Percentiles rank a stretch among this genome's conserved stretches.
Evolutionary conservation across 1,139 yeast species (phyloP).

Genomic region (Pneumocystis jirovecii): DNA sequence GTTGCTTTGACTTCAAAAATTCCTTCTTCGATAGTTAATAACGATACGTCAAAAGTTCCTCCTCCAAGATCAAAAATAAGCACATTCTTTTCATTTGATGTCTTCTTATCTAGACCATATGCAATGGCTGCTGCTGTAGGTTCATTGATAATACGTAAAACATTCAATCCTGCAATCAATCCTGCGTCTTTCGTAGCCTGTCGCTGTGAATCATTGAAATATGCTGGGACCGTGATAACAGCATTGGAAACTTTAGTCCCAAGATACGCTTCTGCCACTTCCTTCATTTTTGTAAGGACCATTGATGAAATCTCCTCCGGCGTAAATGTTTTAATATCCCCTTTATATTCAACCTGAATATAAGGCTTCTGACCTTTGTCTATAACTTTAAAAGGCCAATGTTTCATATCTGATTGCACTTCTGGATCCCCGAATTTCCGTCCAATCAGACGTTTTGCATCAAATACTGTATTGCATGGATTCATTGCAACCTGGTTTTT

Average conservation of each 20-base stretch:
- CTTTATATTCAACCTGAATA: constrained; percentile 86
- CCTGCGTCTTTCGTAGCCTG: constrained; percentile 97
- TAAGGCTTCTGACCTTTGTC: constrained; percentile 76
- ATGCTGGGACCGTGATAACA: constrained; percentile 88
- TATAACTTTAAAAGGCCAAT: constrained; percentile 90
- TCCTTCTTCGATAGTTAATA: constrained; percentile 95
- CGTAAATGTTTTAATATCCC: constrained; percentile 81
- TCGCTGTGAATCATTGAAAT: constrained; percentile 91
- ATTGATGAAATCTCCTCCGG: constrained; percentile 93
- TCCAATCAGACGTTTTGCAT: constrained; percentile 93
- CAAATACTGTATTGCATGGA: constrained; percentile 91
- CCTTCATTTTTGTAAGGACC: constrained; percentile 92
- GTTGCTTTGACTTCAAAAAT: constrained; percentile 98
- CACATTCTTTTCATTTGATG: constrained; percentile 73
- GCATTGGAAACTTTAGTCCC: constrained; percentile 79
- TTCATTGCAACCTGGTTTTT: constrained; percentile 97
- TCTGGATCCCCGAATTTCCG: constrained; percentile 78
- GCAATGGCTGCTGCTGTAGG: constrained; percentile 97
- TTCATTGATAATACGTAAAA: constrained; percentile 85
- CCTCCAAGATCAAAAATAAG: constrained; percentile 95
- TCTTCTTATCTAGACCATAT: constrained; percentile 89
- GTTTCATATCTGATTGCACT: constrained; percentile 83
- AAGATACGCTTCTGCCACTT: constrained; percentile 83
- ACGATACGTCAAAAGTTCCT: constrained; percentile 97
- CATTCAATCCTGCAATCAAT: constrained; percentile 90